phyloP scores from a whole-genome alignment of 139 green algal species.

The Trebouxia sp. region DNA sequence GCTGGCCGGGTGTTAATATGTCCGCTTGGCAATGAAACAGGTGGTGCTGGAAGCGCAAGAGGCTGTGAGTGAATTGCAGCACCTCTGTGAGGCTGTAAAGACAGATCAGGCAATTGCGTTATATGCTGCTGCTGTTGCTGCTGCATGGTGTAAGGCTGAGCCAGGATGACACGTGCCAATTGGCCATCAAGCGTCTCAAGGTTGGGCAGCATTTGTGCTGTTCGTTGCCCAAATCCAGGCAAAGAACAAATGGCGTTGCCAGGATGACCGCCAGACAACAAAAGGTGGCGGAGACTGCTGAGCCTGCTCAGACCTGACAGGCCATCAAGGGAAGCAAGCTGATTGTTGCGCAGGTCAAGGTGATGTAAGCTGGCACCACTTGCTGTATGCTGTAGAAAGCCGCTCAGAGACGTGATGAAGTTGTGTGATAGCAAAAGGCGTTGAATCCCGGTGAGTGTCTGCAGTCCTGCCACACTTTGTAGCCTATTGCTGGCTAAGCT shows the following conservation, averaged over 20 bases:
- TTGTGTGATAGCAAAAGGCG: constrained; percentile 70
- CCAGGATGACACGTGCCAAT: not conserved
- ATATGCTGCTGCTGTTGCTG: constrained; percentile 6
- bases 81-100: too few species aligned
- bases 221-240: constrained; percentile 43
- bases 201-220: constrained; percentile 57
- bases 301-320: constrained; percentile 63
- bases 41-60: not conserved
- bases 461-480: constrained; percentile 35
- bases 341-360: constrained; percentile 69
- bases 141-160: not conserved
- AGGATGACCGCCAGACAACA: constrained; percentile 35
- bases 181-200: constrained; percentile 59
- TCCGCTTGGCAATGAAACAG: not conserved
- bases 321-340: constrained; percentile 50
- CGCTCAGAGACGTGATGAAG: constrained; percentile 47
- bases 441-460: constrained; percentile 48
- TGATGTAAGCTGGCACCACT: constrained; percentile 28
- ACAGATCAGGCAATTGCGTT: too few species aligned
- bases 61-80: not conserved
- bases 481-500: constrained; percentile 78
- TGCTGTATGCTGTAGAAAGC: constrained; percentile 30
- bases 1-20: not conserved
- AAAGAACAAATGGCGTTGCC: constrained; percentile 61
- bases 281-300: constrained; percentile 53